A percentile compares a stretch with the other conserved stretches of the same genome.
Evolutionary conservation across 2,329 filamentous ascomycete species (phyloP).

Genomic region (Penicillium sp.): DNA sequence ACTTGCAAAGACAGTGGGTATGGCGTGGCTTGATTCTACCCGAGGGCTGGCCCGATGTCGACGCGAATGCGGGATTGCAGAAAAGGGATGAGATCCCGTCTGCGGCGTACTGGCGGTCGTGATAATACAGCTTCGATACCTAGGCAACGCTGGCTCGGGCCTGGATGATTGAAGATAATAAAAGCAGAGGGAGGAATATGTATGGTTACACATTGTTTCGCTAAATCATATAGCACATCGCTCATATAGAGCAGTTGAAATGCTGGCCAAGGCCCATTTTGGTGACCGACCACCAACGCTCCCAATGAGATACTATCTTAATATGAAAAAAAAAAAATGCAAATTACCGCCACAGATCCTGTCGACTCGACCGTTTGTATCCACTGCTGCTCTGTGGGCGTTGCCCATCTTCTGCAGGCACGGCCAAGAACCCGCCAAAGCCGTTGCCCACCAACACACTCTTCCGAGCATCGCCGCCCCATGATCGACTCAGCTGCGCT

Average conservation of each 20-base stretch:
- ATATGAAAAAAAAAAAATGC: background rate
- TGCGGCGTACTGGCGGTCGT: background rate
- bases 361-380: constrained; percentile 35
- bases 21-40: constrained; percentile 26
- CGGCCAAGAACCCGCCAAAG: constrained; percentile 65
- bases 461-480: constrained; percentile 62
- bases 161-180: background rate
- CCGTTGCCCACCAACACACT: constrained; percentile 68
- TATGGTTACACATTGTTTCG: constrained; percentile 3
- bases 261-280: background rate
- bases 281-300: background rate
- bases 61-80: background rate
- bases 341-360: constrained; percentile 43
- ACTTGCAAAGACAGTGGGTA: constrained; percentile 24
- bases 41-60: constrained; percentile 19
- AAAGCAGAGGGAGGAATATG: background rate
- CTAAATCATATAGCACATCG: constrained; percentile 10
- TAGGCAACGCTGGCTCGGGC: background rate
- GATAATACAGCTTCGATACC: background rate
- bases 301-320: background rate
- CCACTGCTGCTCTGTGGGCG: constrained; percentile 40
- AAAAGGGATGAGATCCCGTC: background rate
- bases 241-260: background rate
- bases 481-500: constrained; percentile 54
- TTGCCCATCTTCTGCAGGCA: constrained; percentile 56